Evolutionary conservation across 495 filamentous ascomycete species (phyloP).

Genomic region (Xylaria acuta): DNA sequence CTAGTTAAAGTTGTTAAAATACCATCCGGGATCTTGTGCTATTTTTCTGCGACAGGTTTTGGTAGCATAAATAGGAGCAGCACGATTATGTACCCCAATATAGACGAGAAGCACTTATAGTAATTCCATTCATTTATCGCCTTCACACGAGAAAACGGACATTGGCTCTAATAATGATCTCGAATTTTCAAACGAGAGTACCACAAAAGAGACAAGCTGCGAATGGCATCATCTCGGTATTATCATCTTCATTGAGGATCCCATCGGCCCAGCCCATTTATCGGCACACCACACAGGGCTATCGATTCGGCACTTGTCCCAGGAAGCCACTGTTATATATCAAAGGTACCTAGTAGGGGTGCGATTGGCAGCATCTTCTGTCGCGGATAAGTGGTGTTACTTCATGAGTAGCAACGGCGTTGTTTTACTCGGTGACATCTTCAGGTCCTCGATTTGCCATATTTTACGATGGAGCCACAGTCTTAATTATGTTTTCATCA

Average conservation of each 20-base stretch:
- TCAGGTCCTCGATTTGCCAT: no score
- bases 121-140: background rate
- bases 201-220: background rate
- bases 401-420: no score
- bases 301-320: background rate
- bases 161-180: background rate
- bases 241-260: background rate
- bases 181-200: background rate
- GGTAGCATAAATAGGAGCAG: no score
- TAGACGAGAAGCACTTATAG: no score
- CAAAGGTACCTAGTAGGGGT: background rate
- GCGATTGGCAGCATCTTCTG: no score
- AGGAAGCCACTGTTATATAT: background rate
- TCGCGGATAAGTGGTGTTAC: no score
- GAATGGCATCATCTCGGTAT: constrained; percentile 1
- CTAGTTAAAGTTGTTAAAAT: background rate
- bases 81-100: no score
- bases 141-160: background rate
- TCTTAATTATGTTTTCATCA: background rate
- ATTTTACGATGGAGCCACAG: background rate
- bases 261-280: background rate
- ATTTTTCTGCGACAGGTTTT: background rate
- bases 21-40: no score
- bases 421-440: no score
- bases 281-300: background rate